Base-by-base conservation (phyloP, 805 yeast species). In the Hanseniaspora clermontiae region DNA sequence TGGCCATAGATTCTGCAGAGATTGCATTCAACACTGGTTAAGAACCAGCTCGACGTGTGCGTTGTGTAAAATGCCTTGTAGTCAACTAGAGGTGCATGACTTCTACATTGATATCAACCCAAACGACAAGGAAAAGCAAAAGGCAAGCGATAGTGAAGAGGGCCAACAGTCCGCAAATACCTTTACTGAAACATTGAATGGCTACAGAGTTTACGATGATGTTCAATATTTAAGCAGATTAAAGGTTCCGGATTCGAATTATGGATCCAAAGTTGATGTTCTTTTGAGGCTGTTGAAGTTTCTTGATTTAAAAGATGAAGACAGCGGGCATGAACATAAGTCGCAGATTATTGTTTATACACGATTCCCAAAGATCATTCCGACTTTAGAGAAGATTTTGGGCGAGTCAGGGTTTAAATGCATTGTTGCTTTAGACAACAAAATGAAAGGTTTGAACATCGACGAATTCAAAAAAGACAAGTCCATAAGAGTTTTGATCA, bases 1-100 rank as follows among this genome's bases (percentile, higher is more conserved):
- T 74, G 97, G 97, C 0, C 98, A 93, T 68, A 82, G 81, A 61
- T 93, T 84, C 65, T 93, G 98, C 66, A 78, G 80, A 57, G 85
- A 79, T 1, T 93, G 98, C 67, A 72, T 93, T 39, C 75, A 71
- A 19, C 81, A 75, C 55, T 93, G 98, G 98, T 65, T 84, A 53
- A 69, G 68, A 20, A 72, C 72, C 15, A 77, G 77, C 42, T 65
- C 69, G 1, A 69, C 72, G 1, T 93, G 98, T 68, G 97, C 98
- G 0, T 74, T 89, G 61, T 93, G 98, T 70, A 87, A 87, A 59
- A 69, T 76, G 2, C 60, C 60, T 1, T 17, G 68, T 67, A 27
- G 60, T 64, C 9, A 68, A 72, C 4, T 24, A 24, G 84, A 87
- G 34, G 71, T 87, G 10, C 87, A 88, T 66, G 76, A 79, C 55